phyloP scores from a whole-genome alignment of 768 basidiomycete species.

The Lentinus brumalis region DNA sequence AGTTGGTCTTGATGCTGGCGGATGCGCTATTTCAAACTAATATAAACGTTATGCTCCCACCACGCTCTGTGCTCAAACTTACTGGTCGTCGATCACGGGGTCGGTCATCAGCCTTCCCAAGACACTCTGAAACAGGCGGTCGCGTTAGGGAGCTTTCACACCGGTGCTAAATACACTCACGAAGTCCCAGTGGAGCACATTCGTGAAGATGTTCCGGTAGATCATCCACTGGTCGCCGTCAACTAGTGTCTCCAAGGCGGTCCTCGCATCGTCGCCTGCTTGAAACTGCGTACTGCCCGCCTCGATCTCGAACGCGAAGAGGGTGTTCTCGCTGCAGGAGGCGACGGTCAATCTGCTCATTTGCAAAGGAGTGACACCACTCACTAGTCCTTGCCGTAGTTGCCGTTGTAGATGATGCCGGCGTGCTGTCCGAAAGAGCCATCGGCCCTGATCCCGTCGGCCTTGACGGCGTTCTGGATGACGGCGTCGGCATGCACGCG shows the following conservation, averaged over 20 bases:
- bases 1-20: constrained; percentile 52
- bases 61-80: constrained; percentile 10
- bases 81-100: constrained; percentile 49
- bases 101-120: constrained; percentile 65
- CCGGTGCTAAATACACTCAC: constrained; percentile 38
- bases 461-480: constrained; percentile 46
- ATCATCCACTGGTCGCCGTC: constrained; percentile 68
- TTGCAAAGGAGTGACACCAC: constrained; percentile 3
- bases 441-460: constrained; percentile 57
- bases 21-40: constrained; percentile 44
- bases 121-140: constrained; percentile 43
- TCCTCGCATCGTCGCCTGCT: constrained; percentile 35
- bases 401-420: constrained; percentile 70
- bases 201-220: constrained; percentile 53
- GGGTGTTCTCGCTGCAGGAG: constrained; percentile 50
- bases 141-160: background rate
- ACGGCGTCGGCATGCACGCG: constrained; percentile 52
- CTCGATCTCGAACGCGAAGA: constrained; percentile 58
- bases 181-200: constrained; percentile 67
- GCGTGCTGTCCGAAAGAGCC: constrained; percentile 48
- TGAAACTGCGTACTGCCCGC: constrained; percentile 59
- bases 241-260: constrained; percentile 54
- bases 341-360: background rate
- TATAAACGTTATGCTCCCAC: background rate
- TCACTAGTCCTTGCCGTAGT: constrained; percentile 56